phyloP scores from a whole-genome alignment of 495 filamentous ascomycete genomes.

The Aspergillus cristatus region DNA sequence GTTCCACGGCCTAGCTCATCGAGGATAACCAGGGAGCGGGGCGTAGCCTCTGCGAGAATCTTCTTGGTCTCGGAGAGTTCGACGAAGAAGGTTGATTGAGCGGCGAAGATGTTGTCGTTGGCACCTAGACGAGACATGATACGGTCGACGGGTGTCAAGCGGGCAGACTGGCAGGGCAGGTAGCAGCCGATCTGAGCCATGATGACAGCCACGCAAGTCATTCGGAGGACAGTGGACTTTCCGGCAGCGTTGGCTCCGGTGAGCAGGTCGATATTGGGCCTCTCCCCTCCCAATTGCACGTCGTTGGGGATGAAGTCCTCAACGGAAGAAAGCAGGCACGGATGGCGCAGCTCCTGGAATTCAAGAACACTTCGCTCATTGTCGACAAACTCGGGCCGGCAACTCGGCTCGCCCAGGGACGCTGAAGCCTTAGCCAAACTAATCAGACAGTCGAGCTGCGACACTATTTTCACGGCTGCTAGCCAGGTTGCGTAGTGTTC shows the following conservation, averaged over 20 bases:
- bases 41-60: constrained; percentile 91
- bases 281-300: constrained; percentile 72
- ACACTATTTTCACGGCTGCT: constrained; percentile 71
- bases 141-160: constrained; percentile 85
- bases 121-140: constrained; percentile 99
- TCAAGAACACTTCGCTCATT: constrained; percentile 77
- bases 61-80: constrained; percentile 97
- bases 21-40: constrained; percentile 90
- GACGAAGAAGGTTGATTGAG: constrained; percentile 97
- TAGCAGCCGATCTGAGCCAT: constrained; percentile 98
- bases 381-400: constrained; percentile 78
- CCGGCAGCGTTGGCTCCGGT: constrained; percentile 97
- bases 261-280: constrained; percentile 78
- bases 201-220: constrained; percentile 95
- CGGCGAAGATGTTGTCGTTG: constrained; percentile 98
- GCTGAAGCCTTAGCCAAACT: constrained; percentile 82
- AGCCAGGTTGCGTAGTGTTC: constrained; percentile 83
- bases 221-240: constrained; percentile 95
- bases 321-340: constrained; percentile 81
- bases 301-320: constrained; percentile 97
- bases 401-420: constrained; percentile 75
- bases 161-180: constrained; percentile 73
- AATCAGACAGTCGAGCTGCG: constrained; percentile 92
- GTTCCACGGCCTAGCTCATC: constrained; percentile 96
- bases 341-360: constrained; percentile 87